These are phyloP conservation scores for Mollisia scopiformis DNA, from an alignment of 2,329 filamentous ascomycete genomes.

Conservation along the genomic window DNA sequence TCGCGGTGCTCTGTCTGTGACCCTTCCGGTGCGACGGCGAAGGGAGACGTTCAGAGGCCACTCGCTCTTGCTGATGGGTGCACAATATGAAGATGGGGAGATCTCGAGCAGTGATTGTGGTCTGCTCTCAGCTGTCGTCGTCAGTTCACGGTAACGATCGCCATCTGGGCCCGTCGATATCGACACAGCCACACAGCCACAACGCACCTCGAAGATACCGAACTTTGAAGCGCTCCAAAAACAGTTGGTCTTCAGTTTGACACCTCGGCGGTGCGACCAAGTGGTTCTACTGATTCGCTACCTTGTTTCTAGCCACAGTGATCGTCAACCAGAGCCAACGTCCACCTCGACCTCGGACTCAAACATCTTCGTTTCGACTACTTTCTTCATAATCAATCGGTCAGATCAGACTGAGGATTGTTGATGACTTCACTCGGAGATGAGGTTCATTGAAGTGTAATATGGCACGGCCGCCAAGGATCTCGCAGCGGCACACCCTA, in stretches of 20 bases:
- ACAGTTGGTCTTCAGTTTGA: not conserved
- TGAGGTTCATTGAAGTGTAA: not conserved
- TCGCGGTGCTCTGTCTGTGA: too few relatives aligned
- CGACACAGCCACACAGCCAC: conserved; percentile 1
- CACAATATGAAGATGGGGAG: too few relatives aligned
- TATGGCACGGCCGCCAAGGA: not conserved
- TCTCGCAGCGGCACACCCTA: not conserved
- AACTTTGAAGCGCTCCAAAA: not conserved
- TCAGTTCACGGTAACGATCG: not conserved
- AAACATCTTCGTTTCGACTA: not conserved
- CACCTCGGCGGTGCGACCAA: not conserved
- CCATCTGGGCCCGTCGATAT: not conserved
- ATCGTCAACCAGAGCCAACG: not conserved
- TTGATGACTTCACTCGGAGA: not conserved
- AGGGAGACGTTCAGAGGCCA: too few relatives aligned
- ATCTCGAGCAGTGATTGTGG: not conserved
- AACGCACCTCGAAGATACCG: not conserved
- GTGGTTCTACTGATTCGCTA: conserved; percentile 1
- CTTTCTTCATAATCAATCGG: not conserved
- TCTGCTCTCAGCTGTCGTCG: not conserved
- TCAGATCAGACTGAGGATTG: not conserved
- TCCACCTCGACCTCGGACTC: not conserved
- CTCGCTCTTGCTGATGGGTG: too few relatives aligned
- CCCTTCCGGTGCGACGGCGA: too few relatives aligned
- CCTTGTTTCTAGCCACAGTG: conserved; percentile 5